Conservation (phyloP, 129 eudicot species). For the Arctium minus region DNA sequence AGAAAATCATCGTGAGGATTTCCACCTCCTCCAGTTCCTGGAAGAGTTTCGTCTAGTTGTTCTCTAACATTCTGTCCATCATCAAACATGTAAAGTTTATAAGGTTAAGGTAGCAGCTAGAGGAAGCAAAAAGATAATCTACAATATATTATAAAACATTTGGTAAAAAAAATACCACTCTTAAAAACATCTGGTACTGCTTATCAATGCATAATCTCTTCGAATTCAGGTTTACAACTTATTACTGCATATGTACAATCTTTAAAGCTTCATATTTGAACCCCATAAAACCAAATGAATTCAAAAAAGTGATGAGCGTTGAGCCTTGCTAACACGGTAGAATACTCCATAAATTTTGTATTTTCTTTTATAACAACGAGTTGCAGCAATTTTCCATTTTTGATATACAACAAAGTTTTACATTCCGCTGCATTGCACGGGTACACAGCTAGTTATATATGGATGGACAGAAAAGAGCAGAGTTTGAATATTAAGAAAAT, state of each 20-base stretch:
- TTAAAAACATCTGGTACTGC: neutral
- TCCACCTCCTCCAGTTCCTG: slow-evolving; percentile 92
- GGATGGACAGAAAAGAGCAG: neutral
- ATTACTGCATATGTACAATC: neutral
- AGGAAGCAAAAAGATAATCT: neutral
- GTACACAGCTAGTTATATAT: neutral
- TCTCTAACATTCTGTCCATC: slow-evolving; percentile 63
- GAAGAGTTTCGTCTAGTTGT: slow-evolving; percentile 72
- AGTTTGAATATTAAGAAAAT: slow-evolving; percentile 10
- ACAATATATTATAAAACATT: neutral
- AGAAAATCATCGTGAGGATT: slow-evolving; percentile 62
- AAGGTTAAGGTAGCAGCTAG: neutral
- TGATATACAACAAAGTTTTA: too few relatives aligned
- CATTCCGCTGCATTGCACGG: neutral
- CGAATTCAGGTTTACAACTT: neutral
- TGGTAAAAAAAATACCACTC: neutral
- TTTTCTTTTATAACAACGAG: neutral
- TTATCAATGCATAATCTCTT: neutral
- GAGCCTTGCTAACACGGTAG: too few relatives aligned
- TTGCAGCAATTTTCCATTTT: too few relatives aligned
- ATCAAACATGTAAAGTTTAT: slow-evolving; percentile 11
- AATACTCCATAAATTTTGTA: too few relatives aligned
- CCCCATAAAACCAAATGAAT: neutral
- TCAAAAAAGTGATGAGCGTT: too few relatives aligned
- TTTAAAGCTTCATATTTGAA: neutral